Conservation (phyloP, 139 green algal genomes). For the Trebouxia sp. region DNA sequence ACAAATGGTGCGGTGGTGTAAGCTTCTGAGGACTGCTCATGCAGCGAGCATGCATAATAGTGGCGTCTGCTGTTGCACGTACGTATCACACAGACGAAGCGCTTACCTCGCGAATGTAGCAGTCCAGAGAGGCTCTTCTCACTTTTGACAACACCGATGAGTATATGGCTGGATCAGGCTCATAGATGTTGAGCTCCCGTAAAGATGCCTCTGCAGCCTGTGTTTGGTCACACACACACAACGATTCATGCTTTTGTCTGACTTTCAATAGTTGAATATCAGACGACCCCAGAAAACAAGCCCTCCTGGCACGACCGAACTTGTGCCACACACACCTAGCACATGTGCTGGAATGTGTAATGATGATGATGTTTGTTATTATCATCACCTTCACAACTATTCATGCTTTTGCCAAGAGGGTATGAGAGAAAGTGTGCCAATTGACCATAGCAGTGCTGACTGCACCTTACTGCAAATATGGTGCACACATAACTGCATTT, state of each 20-base stretch:
- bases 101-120: slow-evolving; percentile 28
- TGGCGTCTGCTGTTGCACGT: too few species aligned
- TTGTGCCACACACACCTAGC: not conserved
- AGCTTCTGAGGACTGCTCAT: not conserved
- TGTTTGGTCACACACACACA: not conserved
- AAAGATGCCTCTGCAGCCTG: slow-evolving; percentile 30
- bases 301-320: not conserved
- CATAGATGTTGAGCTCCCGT: slow-evolving; percentile 33
- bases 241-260: too few species aligned
- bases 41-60: not conserved
- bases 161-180: slow-evolving; percentile 34
- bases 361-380: not conserved
- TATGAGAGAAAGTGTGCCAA: not conserved
- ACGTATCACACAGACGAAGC: not conserved
- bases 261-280: too few species aligned
- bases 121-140: slow-evolving; percentile 31
- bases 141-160: slow-evolving; percentile 15
- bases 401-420: not conserved
- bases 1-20: not conserved
- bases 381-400: not conserved
- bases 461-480: not conserved
- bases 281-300: too few species aligned
- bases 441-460: not conserved
- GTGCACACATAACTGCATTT: not conserved
- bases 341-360: not conserved